Conservation (phyloP, 352 stramenopile species). For the Plasmopara halstedii region DNA sequence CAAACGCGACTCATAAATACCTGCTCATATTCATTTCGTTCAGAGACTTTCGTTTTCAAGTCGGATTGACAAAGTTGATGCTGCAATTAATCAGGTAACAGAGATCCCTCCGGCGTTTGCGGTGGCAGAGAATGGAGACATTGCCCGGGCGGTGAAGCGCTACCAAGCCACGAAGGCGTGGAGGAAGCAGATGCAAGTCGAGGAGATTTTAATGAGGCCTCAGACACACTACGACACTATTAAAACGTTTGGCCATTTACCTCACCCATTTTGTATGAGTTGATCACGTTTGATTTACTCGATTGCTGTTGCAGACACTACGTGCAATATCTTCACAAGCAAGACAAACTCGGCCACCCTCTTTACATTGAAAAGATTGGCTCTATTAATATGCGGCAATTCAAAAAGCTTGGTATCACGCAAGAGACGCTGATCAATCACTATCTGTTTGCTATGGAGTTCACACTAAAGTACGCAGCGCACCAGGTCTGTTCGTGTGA, state of each 20-base stretch:
- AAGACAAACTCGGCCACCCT: slow-evolving; percentile 66
- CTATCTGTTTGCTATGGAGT: slow-evolving; percentile 83
- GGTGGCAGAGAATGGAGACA: slow-evolving; percentile 55
- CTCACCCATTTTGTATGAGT: slow-evolving; percentile 5
- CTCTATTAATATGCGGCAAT: slow-evolving; percentile 71
- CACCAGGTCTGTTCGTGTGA: slow-evolving; percentile 46
- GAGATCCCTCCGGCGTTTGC: slow-evolving; percentile 44
- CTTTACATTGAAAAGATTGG: slow-evolving; percentile 81
- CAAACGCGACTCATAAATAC: background rate
- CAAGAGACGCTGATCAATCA: slow-evolving; percentile 72
- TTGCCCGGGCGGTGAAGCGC: slow-evolving; percentile 40
- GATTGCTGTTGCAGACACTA: slow-evolving; percentile 40
- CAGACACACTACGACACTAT: slow-evolving; percentile 61
- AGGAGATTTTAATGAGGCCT: slow-evolving; percentile 47
- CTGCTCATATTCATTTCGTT: background rate
- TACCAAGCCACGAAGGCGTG: slow-evolving; percentile 67
- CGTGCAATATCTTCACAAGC: slow-evolving; percentile 74
- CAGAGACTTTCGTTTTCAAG: slow-evolving; percentile 19
- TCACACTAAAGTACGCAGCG: slow-evolving; percentile 69
- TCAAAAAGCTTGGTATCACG: slow-evolving; percentile 59
- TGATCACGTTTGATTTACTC: background rate
- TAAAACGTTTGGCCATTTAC: slow-evolving; percentile 35
- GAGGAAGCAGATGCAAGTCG: slow-evolving; percentile 60
- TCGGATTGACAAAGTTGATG: slow-evolving; percentile 4
- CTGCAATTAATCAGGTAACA: slow-evolving; percentile 12